phyloP scores from a whole-genome alignment of 179 eudicot species.

The Silene vulgaris region DNA sequence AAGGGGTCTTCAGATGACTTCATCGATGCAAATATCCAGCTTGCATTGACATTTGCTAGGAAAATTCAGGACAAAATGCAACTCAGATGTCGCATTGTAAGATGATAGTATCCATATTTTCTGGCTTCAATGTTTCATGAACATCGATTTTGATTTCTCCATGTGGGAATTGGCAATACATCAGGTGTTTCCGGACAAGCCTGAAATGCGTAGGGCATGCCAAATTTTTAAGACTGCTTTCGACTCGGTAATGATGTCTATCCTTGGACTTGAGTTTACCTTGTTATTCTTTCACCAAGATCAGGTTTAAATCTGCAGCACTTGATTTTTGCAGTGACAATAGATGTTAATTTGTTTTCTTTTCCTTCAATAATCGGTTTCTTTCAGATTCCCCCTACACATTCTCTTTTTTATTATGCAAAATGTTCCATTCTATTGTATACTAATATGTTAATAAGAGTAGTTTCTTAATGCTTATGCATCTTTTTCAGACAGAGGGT shows the following conservation, averaged over 20 bases:
- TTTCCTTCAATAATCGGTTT: too few species aligned
- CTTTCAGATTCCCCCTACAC: not conserved
- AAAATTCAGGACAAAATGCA: constrained; percentile 75
- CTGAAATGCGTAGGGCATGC: constrained; percentile 93
- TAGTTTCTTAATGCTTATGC: constrained; percentile 12
- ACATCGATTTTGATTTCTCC: constrained; percentile 4
- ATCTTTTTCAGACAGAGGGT: constrained; percentile 61
- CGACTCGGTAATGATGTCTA: constrained; percentile 54
- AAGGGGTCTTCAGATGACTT: constrained; percentile 99
- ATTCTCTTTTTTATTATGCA: not conserved
- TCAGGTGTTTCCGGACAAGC: constrained; percentile 97
- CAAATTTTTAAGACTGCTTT: constrained; percentile 73
- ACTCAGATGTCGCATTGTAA: constrained; percentile 69
- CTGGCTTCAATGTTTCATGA: not conserved
- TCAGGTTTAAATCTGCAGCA: not conserved
- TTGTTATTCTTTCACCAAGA: not conserved
- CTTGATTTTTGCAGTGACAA: not conserved
- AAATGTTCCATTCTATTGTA: not conserved
- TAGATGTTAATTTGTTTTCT: not conserved
- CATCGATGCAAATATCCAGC: constrained; percentile 90
- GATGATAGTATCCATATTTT: constrained; percentile 17
- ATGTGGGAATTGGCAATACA: constrained; percentile 11
- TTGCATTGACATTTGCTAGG: constrained; percentile 72
- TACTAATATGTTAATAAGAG: not conserved
- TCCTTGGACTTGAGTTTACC: constrained; percentile 10